A percentile compares a stretch with the other conserved stretches of the same genome.
These are phyloP conservation scores for Phytophthora foliorum DNA, from an alignment of 352 stramenopile species.

Conservation along the genomic window DNA sequence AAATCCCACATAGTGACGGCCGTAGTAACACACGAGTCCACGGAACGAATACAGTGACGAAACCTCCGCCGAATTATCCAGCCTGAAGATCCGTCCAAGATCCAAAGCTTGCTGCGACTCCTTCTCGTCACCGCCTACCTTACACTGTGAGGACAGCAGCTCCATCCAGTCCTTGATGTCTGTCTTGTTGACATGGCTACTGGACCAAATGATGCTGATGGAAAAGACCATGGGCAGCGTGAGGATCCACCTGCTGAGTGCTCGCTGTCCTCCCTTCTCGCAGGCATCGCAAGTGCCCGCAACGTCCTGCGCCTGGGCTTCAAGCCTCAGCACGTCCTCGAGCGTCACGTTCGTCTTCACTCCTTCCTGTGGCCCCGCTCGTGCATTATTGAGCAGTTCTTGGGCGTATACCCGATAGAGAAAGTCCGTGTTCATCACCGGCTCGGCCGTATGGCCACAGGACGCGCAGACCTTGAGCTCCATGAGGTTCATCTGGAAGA, in stretches of 20 bases:
- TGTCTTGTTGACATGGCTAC: slow-evolving; percentile 66
- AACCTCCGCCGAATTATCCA: slow-evolving; percentile 47
- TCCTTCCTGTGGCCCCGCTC: slow-evolving; percentile 4
- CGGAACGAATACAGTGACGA: slow-evolving; percentile 74
- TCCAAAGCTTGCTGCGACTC: slow-evolving; percentile 68
- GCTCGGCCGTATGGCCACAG: slow-evolving; percentile 75
- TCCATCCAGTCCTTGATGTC: slow-evolving; percentile 82
- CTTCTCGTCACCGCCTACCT: slow-evolving; percentile 20
- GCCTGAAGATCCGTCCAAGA: slow-evolving; percentile 73
- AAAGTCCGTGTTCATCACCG: slow-evolving; percentile 88
- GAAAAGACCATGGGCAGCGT: slow-evolving; percentile 89
- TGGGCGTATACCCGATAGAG: slow-evolving; percentile 86
- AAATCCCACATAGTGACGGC: slow-evolving; percentile 87
- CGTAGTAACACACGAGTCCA: slow-evolving; percentile 90
- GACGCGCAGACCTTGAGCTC: slow-evolving; percentile 72
- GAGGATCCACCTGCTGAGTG: slow-evolving; percentile 76
- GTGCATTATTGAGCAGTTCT: slow-evolving; percentile 54
- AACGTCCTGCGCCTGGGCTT: slow-evolving; percentile 62
- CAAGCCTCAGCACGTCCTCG: slow-evolving; percentile 63
- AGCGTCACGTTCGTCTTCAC: slow-evolving; percentile 45
- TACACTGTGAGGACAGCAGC: slow-evolving; percentile 65
- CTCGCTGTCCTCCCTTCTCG: slow-evolving; percentile 54
- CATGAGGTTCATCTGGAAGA: slow-evolving; percentile 92
- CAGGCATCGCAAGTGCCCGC: slow-evolving; percentile 64
- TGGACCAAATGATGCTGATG: slow-evolving; percentile 87